phyloP scores from a whole-genome alignment of 306 rosid species.

The Geum urbanum region DNA sequence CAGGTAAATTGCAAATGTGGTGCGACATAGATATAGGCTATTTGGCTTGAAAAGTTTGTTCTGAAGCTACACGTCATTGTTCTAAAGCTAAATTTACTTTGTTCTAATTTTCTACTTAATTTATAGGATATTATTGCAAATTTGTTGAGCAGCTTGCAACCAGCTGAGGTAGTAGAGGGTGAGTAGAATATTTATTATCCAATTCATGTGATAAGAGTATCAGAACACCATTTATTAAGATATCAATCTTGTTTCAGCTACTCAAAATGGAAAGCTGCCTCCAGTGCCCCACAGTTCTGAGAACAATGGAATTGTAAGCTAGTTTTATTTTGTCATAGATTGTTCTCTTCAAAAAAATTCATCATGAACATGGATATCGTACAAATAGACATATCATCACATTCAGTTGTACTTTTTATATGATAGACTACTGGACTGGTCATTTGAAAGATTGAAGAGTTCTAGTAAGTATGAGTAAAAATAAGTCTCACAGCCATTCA shows the following conservation, averaged over 20 bases:
- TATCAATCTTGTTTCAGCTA: slow-evolving; percentile 47
- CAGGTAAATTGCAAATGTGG: slow-evolving; percentile 57
- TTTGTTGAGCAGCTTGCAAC: slow-evolving; percentile 69
- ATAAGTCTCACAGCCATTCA: background rate
- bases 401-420: background rate
- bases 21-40: slow-evolving; percentile 6
- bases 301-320: slow-evolving; percentile 81
- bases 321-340: slow-evolving; percentile 1
- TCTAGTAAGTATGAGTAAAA: background rate
- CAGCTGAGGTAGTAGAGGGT: slow-evolving; percentile 70
- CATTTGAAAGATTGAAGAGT: background rate
- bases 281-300: slow-evolving; percentile 75
- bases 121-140: slow-evolving; percentile 81
- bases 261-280: slow-evolving; percentile 87
- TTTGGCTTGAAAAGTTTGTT: slow-evolving; percentile 11
- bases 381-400: background rate
- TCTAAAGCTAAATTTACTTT: slow-evolving; percentile 21
- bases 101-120: slow-evolving; percentile 22
- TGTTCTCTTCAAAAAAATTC: background rate
- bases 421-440: background rate
- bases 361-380: background rate
- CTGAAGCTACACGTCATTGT: slow-evolving; percentile 17
- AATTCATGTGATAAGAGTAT: slow-evolving; percentile 7
- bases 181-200: slow-evolving; percentile 29
- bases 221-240: slow-evolving; percentile 22